phyloP scores from a whole-genome alignment of 2,329 filamentous ascomycete genomes.

The Ciborinia camelliae region DNA sequence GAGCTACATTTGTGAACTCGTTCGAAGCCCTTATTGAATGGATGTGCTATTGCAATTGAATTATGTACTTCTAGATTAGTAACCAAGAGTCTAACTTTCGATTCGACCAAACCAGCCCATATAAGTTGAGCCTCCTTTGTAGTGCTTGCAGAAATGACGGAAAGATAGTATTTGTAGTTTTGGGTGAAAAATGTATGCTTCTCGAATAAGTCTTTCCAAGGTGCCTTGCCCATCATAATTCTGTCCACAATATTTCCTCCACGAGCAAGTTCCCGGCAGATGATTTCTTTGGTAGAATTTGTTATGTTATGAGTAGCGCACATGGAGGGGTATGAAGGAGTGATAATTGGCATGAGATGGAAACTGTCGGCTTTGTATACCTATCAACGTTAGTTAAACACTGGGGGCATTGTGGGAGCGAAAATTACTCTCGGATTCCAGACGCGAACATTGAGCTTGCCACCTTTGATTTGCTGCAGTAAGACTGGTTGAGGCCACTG shows the following conservation, averaged over 20 bases:
- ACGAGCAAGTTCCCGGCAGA: constrained; percentile 76
- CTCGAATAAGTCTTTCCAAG: constrained; percentile 84
- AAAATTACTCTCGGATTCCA: constrained; percentile 83
- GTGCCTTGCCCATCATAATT: constrained; percentile 71
- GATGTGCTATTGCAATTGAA: constrained; percentile 78
- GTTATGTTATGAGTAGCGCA: constrained; percentile 95
- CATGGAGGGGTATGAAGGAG: constrained; percentile 95
- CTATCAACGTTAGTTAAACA: constrained; percentile 26
- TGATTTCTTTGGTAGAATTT: constrained; percentile 77
- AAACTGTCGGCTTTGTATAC: constrained; percentile 56
- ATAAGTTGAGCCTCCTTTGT: constrained; percentile 79
- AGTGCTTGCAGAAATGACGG: constrained; percentile 76
- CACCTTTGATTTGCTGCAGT: constrained; percentile 82
- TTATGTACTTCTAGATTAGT: constrained; percentile 76
- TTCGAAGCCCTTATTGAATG: constrained; percentile 91
- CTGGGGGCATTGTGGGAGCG: constrained; percentile 19
- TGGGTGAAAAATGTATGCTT: constrained; percentile 92
- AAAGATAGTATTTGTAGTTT: constrained; percentile 94
- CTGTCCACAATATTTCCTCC: constrained; percentile 73
- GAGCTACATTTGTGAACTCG: constrained; percentile 68
- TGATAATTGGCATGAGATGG: constrained; percentile 97
- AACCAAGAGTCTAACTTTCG: constrained; percentile 84
- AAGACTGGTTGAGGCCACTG: constrained; percentile 92
- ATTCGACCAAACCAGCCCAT: constrained; percentile 92
- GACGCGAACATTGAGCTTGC: constrained; percentile 74